Percentiles rank a stretch among this genome's conserved stretches.
phyloP scores from a whole-genome alignment of 169 alveolate genomes.

The Plasmodium knowlesi region DNA sequence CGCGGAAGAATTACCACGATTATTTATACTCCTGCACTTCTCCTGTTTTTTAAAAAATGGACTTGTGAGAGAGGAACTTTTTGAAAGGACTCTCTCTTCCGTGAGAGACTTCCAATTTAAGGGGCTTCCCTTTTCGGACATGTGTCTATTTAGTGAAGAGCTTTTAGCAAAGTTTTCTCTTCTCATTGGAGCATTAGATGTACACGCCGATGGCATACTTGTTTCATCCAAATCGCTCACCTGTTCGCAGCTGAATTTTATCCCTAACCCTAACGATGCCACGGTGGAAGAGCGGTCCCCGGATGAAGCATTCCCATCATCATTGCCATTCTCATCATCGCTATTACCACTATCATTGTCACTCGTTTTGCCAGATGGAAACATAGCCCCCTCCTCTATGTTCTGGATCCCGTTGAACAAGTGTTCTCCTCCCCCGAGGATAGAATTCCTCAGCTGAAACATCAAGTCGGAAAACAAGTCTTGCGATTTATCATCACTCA shows the following conservation, averaged over 20 bases:
- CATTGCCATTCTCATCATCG: neutral
- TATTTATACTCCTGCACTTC: neutral
- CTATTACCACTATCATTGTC: neutral
- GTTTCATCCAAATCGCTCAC: constrained; percentile 1
- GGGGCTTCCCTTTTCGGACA: constrained; percentile 1
- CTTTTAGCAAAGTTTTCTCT: neutral
- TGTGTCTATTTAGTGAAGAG: neutral
- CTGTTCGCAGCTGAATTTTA: neutral
- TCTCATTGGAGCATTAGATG: neutral
- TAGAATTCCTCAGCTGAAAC: constrained; percentile 10
- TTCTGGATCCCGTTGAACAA: neutral
- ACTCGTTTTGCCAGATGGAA: neutral
- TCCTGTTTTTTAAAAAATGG: constrained; percentile 10
- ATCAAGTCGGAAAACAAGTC: constrained; percentile 22
- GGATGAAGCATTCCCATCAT: neutral
- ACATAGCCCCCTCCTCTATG: neutral
- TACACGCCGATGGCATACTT: no score
- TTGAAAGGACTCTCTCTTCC: neutral
- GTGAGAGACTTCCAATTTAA: neutral
- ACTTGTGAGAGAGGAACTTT: constrained; percentile 14
- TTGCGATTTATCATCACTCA: constrained; percentile 25
- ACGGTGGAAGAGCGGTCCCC: constrained; percentile 7
- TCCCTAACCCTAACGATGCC: neutral
- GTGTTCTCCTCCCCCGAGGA: neutral
- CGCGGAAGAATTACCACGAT: neutral